phyloP scores from a whole-genome alignment of 768 basidiomycete genomes.

The Galerina marginata region DNA sequence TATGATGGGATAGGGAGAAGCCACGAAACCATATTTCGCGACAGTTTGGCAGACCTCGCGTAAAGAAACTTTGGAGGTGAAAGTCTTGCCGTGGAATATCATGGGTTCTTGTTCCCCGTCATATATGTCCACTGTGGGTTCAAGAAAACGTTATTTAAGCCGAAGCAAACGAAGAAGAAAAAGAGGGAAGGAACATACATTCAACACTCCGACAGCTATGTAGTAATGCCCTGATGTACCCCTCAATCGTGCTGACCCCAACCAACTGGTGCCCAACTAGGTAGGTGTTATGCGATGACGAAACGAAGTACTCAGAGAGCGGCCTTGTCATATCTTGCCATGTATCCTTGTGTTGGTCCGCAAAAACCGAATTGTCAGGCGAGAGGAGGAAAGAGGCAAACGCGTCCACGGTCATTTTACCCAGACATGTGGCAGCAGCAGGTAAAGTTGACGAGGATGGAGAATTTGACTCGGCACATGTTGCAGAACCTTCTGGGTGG shows the following conservation, averaged over 20 bases:
- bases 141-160: conserved; percentile 37
- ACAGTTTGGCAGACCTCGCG: conserved; percentile 88
- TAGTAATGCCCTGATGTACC: conserved; percentile 89
- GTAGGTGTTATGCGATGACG: conserved; percentile 94
- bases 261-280: conserved; percentile 85
- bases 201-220: conserved; percentile 92
- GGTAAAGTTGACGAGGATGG: no score
- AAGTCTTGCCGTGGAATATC: conserved; percentile 92
- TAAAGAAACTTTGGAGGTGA: conserved; percentile 85
- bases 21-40: conserved; percentile 90
- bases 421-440: conserved; percentile 15
- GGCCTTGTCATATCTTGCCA: conserved; percentile 91
- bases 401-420: conserved; percentile 57
- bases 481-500: conserved; percentile 1
- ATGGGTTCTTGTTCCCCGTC: conserved; percentile 86
- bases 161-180: conserved; percentile 54
- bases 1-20: conserved; percentile 94
- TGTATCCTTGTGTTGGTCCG: conserved; percentile 48
- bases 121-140: conserved; percentile 81
- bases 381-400: conserved; percentile 86
- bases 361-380: conserved; percentile 68
- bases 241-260: conserved; percentile 86
- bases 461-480: not conserved
- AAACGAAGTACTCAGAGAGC: conserved; percentile 87
- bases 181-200: conserved; percentile 58